These are phyloP conservation scores for Arthrobotrys megalospora DNA, from an alignment of 2,329 filamentous ascomycete genomes.

Conservation along the genomic window DNA sequence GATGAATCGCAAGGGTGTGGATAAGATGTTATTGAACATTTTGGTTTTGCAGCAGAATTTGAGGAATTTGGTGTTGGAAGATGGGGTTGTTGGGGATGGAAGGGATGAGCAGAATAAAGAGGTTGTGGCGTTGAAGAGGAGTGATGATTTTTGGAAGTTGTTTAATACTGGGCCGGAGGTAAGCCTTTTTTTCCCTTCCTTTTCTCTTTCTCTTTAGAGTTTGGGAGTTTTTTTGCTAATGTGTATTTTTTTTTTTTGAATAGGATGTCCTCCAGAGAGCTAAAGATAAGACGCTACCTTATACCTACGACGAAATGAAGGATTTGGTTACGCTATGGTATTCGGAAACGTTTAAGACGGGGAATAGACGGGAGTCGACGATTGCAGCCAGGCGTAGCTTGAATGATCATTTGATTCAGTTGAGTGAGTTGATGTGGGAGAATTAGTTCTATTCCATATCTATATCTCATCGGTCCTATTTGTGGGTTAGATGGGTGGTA, in stretches of 20 bases:
- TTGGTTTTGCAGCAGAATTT: constrained; percentile 96
- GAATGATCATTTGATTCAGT: constrained; percentile 78
- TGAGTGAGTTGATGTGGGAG: constrained; percentile 83
- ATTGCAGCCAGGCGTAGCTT: constrained; percentile 77
- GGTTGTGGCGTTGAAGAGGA: constrained; percentile 49
- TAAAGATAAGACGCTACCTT: constrained; percentile 66
- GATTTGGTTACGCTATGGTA: constrained; percentile 77
- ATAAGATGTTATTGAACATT: constrained; percentile 93
- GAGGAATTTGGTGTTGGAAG: constrained; percentile 83
- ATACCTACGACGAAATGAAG: constrained; percentile 78
- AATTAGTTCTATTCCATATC: constrained; percentile 65
- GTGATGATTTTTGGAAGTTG: constrained; percentile 50
- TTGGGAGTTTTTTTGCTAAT: neutral
- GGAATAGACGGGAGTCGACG: constrained; percentile 79
- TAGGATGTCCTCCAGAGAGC: constrained; percentile 63
- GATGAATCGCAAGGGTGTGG: constrained; percentile 87
- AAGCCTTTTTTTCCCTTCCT: neutral
- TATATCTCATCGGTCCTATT: neutral
- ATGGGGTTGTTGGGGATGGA: constrained; percentile 67
- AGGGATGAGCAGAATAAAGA: constrained; percentile 47
- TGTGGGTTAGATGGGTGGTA: neutral
- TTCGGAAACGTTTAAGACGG: constrained; percentile 74
- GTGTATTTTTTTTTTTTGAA: neutral
- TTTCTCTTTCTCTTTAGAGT: neutral
- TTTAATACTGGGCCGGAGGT: constrained; percentile 56